Base-by-base conservation (phyloP, 164 flowering plant species). In the Dillenia suffruticosa region DNA sequence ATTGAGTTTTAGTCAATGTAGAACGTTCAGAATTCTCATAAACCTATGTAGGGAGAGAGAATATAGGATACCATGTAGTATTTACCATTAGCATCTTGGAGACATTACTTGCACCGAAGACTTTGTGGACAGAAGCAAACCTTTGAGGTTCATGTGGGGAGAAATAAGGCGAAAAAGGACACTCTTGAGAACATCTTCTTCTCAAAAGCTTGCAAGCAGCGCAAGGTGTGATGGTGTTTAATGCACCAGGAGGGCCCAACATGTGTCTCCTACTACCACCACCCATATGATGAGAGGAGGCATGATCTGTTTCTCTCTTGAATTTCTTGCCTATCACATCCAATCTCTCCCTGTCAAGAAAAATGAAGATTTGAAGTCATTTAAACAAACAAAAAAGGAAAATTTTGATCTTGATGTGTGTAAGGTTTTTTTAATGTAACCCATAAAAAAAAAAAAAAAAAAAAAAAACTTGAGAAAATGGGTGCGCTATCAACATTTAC, bases 61-160 rank as follows among this genome's bases (percentile, higher is more conserved):
- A 32, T 32, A 32, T 32, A 32, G 40, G 40, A 32, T 32, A 26
- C 40, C 5, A 1, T 65, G 40, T 63, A 44, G 66, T 59, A 40
- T 48, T 58, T 77, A 90, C 98, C 92, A 84, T 79, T 49, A 93
- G 85, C 92, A 93, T 79, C 81, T 93, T 93, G 65, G 96, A 87
- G 79, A 93, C 96, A 63, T 93, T 93, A 84, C 98, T 93, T 22
- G 98, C 97, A 46, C 98, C 98, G 45, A 93, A 93, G 73, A 90
- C 92, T 67, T 88, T 93, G 74, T 93, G 98, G 47, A 93, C 98
- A 26, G 96, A 84, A 24, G 96, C 96, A 54, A 93, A 93, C 58
- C 88, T 93, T 1, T 90, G 96, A 46, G 98, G 98, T 53, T 93
- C 98, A 56, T 85, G 93, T 24, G 97, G 98, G 44, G 97, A 90